phyloP scores from a whole-genome alignment of 805 yeast genomes.

The Osmozyma mogii region DNA sequence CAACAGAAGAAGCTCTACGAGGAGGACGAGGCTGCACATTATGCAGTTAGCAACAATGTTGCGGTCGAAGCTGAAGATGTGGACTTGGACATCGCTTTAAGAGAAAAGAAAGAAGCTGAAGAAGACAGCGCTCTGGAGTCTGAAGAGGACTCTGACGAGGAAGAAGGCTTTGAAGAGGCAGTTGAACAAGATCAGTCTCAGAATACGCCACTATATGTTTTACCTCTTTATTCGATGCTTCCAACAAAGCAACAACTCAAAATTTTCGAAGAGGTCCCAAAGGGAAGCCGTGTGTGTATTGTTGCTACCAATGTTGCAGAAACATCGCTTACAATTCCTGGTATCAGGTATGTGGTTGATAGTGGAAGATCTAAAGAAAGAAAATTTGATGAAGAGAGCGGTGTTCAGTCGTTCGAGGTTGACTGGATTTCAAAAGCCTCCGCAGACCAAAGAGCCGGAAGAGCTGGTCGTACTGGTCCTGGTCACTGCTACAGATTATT shows the following conservation, averaged over 20 bases:
- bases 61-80: slow-evolving; percentile 84
- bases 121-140: slow-evolving; percentile 40
- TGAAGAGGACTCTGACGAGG: slow-evolving; percentile 42
- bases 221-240: slow-evolving; percentile 85
- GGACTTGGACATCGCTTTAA: slow-evolving; percentile 52
- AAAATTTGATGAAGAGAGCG: slow-evolving; percentile 69
- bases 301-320: slow-evolving; percentile 98
- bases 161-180: slow-evolving; percentile 66
- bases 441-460: slow-evolving; percentile 90
- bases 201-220: slow-evolving; percentile 75
- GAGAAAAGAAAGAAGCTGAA: slow-evolving; percentile 24
- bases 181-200: slow-evolving; percentile 64
- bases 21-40: slow-evolving; percentile 13
- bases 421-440: slow-evolving; percentile 94
- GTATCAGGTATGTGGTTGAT: slow-evolving; percentile 89
- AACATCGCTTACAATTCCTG: slow-evolving; percentile 94
- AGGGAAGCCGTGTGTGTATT: slow-evolving; percentile 78
- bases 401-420: slow-evolving; percentile 87
- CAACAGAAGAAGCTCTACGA: slow-evolving; percentile 18
- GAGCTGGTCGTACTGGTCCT: slow-evolving; percentile 98
- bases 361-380: slow-evolving; percentile 92
- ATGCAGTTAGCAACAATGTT: slow-evolving; percentile 44
- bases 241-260: slow-evolving; percentile 96
- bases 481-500: slow-evolving; percentile 92
- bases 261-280: slow-evolving; percentile 81